Percentiles rank a stretch among this genome's conserved stretches.
phyloP scores from a whole-genome alignment of 2,329 filamentous ascomycete species.

The Venturia carpophila region DNA sequence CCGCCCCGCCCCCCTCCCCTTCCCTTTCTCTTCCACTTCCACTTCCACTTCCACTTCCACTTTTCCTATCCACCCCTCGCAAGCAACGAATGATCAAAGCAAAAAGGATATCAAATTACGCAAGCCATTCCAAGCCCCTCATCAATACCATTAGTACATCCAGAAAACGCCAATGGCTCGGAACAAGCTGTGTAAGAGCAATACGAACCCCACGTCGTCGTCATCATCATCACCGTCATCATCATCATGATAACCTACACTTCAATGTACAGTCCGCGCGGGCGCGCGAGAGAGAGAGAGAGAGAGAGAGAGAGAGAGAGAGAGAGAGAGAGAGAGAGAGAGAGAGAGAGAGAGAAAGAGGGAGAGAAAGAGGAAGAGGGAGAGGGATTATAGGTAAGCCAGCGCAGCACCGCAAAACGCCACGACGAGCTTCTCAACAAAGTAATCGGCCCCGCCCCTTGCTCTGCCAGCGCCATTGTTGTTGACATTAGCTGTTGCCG shows the following conservation, averaged over 20 bases:
- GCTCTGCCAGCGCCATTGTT: not conserved
- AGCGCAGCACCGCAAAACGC: slow-evolving; percentile 2
- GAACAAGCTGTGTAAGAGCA: slow-evolving; percentile 2
- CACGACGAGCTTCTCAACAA: not conserved
- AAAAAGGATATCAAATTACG: not conserved
- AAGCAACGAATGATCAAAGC: not conserved
- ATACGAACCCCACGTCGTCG: not conserved
- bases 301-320: no score
- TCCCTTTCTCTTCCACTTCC: not conserved
- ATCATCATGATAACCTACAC: not conserved
- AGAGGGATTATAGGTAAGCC: not conserved
- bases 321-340: no score
- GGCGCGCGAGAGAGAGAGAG: no score
- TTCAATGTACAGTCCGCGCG: not conserved
- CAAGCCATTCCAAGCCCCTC: not conserved
- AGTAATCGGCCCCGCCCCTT: not conserved
- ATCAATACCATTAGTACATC: not conserved
- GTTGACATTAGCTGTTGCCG: not conserved
- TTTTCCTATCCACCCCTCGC: not conserved
- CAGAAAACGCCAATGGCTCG: not conserved
- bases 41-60: no score
- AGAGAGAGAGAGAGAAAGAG: no score
- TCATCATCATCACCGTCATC: not conserved
- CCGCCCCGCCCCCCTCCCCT: no score
- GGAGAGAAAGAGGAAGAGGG: no score